phyloP scores from a whole-genome alignment of 2,329 filamentous ascomycete species.

The Pseudogymnoascus sp. region DNA sequence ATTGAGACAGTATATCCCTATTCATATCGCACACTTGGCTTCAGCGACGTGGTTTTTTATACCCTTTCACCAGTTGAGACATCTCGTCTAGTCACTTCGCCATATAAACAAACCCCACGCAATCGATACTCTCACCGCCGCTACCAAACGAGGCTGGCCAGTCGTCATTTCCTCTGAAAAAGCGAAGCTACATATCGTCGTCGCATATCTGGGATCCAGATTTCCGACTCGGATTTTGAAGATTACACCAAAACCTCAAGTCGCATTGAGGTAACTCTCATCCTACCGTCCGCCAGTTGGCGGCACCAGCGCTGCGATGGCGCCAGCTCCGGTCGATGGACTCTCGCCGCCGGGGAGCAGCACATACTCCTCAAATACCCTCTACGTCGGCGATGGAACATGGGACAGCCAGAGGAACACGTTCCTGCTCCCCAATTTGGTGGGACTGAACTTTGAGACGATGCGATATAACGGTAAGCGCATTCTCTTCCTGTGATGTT shows the following conservation, averaged over 20 bases:
- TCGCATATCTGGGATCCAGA: conserved; percentile 2
- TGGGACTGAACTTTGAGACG: conserved; percentile 69
- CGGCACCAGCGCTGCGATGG: conserved; percentile 6
- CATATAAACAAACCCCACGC: not conserved
- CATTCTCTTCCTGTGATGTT: not conserved
- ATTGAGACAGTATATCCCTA: conserved; percentile 5
- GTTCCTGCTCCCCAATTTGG: conserved; percentile 69
- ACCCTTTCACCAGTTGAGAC: not conserved
- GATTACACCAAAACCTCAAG: not conserved
- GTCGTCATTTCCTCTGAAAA: not conserved
- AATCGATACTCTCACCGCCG: conserved; percentile 3
- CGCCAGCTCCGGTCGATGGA: conserved; percentile 19
- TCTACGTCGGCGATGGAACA: conserved; percentile 72
- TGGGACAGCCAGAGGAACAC: conserved; percentile 72
- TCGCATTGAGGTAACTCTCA: conserved; percentile 1
- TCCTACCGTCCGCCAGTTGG: conserved; percentile 5
- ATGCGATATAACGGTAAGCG: conserved; percentile 73
- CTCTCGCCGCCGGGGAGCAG: conserved; percentile 55
- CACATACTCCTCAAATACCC: conserved; percentile 63
- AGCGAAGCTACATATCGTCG: not conserved
- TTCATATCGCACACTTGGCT: not conserved
- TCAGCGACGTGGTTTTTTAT: not conserved
- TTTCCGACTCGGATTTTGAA: conserved; percentile 1
- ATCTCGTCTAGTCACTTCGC: not conserved
- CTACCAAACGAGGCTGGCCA: not conserved